Conservation (phyloP, 176 grass and related monocot genomes). For the Triticum dicoccoides region DNA sequence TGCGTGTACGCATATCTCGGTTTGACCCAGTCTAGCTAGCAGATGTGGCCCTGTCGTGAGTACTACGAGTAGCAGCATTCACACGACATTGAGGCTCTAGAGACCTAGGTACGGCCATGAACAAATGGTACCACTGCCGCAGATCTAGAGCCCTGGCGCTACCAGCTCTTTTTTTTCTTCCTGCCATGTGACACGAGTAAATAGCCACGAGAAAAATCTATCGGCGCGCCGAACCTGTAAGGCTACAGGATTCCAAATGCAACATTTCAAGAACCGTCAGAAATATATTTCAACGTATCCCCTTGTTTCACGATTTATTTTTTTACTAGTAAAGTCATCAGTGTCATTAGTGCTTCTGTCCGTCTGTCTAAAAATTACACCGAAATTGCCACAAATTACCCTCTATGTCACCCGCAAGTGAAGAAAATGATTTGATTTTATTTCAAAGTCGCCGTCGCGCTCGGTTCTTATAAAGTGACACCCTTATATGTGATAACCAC, state of each 20-base stretch:
- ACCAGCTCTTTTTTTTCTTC: background rate
- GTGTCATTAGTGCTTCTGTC: too few relatives aligned
- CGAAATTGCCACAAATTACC: too few relatives aligned
- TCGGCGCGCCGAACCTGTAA: background rate
- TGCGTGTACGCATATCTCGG: background rate
- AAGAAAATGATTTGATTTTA: too few relatives aligned
- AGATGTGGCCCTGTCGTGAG: background rate
- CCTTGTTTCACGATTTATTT: too few relatives aligned
- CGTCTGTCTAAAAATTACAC: too few relatives aligned
- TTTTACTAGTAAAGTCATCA: too few relatives aligned
- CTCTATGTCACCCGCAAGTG: too few relatives aligned
- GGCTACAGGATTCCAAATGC: background rate
- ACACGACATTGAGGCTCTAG: background rate
- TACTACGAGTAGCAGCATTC: background rate
- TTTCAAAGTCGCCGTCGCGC: too few relatives aligned
- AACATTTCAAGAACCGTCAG: background rate
- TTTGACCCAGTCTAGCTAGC: background rate
- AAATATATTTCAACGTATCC: background rate
- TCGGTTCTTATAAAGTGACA: too few relatives aligned
- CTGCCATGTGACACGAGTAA: background rate
- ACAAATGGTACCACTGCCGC: background rate
- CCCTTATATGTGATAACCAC: too few relatives aligned
- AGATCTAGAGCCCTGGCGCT: background rate
- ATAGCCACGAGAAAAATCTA: background rate
- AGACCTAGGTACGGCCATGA: background rate